A percentile compares a stretch with the other conserved stretches of the same genome.
These are phyloP conservation scores for Iris macrosiphon DNA, from an alignment of 106 monocot species.

Conservation along the genomic window DNA sequence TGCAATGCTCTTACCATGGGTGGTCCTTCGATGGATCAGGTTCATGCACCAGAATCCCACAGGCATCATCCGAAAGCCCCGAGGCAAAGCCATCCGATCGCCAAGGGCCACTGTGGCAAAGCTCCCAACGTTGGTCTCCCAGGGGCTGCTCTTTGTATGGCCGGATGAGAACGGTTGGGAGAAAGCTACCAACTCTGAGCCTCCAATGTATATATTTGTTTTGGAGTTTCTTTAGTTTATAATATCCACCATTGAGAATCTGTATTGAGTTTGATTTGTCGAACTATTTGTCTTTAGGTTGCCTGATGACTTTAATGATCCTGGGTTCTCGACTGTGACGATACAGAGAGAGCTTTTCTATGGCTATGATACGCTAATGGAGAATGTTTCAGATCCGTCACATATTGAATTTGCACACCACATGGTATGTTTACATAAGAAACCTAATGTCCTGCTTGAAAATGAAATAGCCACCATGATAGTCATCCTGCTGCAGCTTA, in stretches of 20 bases:
- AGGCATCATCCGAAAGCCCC: slow-evolving; percentile 68
- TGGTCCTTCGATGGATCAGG: slow-evolving; percentile 90
- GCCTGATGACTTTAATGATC: slow-evolving; percentile 78
- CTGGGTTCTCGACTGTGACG: slow-evolving; percentile 75
- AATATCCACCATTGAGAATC: no score
- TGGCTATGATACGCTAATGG: slow-evolving; percentile 93
- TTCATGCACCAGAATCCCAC: slow-evolving; percentile 71
- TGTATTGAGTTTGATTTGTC: background rate
- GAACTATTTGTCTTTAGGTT: slow-evolving; percentile 39
- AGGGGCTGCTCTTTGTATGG: slow-evolving; percentile 94
- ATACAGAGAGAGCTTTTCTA: slow-evolving; percentile 94
- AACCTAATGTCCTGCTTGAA: no score
- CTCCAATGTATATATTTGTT: slow-evolving; percentile 67
- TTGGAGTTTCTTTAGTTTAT: no score
- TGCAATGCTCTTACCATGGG: slow-evolving; percentile 98
- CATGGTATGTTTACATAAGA: slow-evolving; percentile 44
- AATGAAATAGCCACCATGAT: no score
- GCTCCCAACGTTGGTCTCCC: slow-evolving; percentile 84
- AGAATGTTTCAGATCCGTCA: slow-evolving; percentile 98
- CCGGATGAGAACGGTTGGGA: slow-evolving; percentile 97
- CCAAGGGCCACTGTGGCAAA: slow-evolving; percentile 52
- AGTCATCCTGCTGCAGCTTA: no score
- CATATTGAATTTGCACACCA: slow-evolving; percentile 99
- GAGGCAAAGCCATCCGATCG: slow-evolving; percentile 56
- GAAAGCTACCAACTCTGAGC: slow-evolving; percentile 51